Percentiles rank a stretch among this genome's conserved stretches.
Evolutionary conservation across 768 basidiomycete species (phyloP).

Genomic region (Lenzites betulinus): DNA sequence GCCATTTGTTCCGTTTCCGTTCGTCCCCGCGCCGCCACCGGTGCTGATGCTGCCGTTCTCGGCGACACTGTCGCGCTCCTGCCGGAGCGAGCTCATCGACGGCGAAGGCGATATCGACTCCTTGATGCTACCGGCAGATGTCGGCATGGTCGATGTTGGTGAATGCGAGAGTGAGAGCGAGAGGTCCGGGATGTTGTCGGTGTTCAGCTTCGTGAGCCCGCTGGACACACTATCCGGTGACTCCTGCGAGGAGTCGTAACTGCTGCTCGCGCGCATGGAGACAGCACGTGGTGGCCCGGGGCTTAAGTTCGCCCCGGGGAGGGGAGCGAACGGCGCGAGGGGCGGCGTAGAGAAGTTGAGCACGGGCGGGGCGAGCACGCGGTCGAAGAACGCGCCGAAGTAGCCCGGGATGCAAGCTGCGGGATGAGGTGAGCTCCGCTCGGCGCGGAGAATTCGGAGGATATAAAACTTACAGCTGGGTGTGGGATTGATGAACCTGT

Average conservation of each 20-base stretch:
- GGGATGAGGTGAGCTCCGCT: not conserved
- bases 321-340: slow-evolving; percentile 60
- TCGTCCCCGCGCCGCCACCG: too few relatives aligned
- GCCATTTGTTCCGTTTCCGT: not conserved
- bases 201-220: not conserved
- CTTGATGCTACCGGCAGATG: slow-evolving; percentile 7
- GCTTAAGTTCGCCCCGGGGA: slow-evolving; percentile 20
- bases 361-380: slow-evolving; percentile 61
- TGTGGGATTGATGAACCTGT: slow-evolving; percentile 69
- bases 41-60: not conserved
- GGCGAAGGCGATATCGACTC: slow-evolving; percentile 4
- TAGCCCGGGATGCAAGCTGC: slow-evolving; percentile 68
- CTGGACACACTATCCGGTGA: not conserved
- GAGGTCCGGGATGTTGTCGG: not conserved
- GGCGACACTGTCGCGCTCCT: not conserved
- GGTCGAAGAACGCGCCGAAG: slow-evolving; percentile 71
- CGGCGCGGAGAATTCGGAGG: too few relatives aligned
- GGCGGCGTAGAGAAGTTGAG: slow-evolving; percentile 71
- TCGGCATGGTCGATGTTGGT: slow-evolving; percentile 11
- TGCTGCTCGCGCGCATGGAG: not conserved
- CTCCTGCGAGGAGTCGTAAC: not conserved
- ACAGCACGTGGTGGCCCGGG: not conserved
- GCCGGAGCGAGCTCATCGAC: slow-evolving; percentile 10
- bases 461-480: slow-evolving; percentile 58
- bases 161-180: slow-evolving; percentile 14